Evolutionary conservation across 2,329 filamentous ascomycete species (phyloP), one percentile per base, ranked within the genome.

Genomic region (Leptographium lundbergii): DNA sequence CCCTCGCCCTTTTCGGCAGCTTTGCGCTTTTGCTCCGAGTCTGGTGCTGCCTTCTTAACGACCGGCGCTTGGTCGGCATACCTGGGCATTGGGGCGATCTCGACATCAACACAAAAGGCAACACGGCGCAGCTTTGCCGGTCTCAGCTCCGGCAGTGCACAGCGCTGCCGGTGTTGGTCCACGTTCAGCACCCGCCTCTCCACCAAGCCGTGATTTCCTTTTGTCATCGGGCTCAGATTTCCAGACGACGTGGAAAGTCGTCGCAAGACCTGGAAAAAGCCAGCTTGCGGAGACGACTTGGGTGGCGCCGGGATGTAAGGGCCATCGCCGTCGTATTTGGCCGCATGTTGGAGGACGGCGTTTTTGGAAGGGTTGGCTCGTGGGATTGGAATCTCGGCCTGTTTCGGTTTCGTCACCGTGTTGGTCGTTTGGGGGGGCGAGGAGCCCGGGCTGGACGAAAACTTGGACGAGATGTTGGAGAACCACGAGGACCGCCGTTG

Each of bases 21-120:
- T 66, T 81, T 86, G 60, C 81, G 82, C 68, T 85, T 88, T 25
- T 81, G 75, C 61, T 77, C 80, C 67, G 72, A 70, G 59, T 55
- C 48, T 4, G 57, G 74, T 73, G n/a, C 71, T 67, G 54, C 7
- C 36, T 58, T 62, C 58, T 73, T 75, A 55, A 67, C 69, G 60
- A 63, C 73, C 19, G 75, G 71, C 7, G 80, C 79, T 19, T 77
- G 77, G 3, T 94, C 88, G 17, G 76, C 73, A 65, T 95, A 94
- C 65, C 83, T 85, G 27, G 91, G 89, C 68, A 89, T 85, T 0
- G 91, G 89, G 3, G 92, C 92, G 67, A 99, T 95, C 71, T 99
- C 94, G 5, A 99, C 91, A 68, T 99, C 94, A 3, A 99, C 94
- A 66, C 89, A 96, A 68, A 99, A 99, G 0, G 92, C 88, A 0